These are phyloP conservation scores for Yarrowia alimentaria DNA, from an alignment of 805 yeast species.

Conservation along the genomic window DNA sequence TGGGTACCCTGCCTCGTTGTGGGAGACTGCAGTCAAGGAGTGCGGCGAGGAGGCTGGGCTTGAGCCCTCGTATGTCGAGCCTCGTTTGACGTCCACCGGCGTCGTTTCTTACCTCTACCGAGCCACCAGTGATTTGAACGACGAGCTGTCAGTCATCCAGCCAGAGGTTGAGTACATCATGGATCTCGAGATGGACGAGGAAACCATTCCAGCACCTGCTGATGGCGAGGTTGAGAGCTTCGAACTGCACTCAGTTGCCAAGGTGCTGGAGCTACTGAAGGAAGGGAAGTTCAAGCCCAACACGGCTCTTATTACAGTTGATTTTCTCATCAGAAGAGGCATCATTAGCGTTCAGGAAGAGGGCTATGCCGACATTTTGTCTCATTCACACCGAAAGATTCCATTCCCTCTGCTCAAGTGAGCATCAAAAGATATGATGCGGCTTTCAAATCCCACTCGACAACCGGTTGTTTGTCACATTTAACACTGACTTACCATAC, in stretches of 20 bases:
- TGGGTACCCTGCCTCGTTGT: conserved; percentile 71
- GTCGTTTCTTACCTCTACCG: conserved; percentile 56
- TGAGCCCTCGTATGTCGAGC: conserved; percentile 48
- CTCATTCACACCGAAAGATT: conserved; percentile 5
- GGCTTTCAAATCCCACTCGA: no score
- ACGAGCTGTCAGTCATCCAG: conserved; percentile 62
- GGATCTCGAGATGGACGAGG: conserved; percentile 59
- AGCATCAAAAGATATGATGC: no score
- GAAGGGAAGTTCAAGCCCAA: conserved; percentile 81
- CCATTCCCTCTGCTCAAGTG: conserved; percentile 19
- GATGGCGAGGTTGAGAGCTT: conserved; percentile 81
- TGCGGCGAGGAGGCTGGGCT: conserved; percentile 89
- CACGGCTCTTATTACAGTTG: conserved; percentile 74
- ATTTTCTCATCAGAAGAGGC: conserved; percentile 87
- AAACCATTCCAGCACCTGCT: conserved; percentile 53
- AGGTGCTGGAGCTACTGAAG: conserved; percentile 51
- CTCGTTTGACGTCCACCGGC: conserved; percentile 54
- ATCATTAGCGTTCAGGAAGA: conserved; percentile 39
- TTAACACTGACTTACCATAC: no score
- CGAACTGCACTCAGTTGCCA: conserved; percentile 56
- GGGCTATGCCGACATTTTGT: conserved; percentile 5
- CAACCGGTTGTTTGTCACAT: no score
- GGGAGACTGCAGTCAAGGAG: conserved; percentile 81
- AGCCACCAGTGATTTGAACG: conserved; percentile 38
- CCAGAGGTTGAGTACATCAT: conserved; percentile 85